Base-by-base conservation (phyloP, 2,329 filamentous ascomycete species). In the Exophiala calicioides region DNA sequence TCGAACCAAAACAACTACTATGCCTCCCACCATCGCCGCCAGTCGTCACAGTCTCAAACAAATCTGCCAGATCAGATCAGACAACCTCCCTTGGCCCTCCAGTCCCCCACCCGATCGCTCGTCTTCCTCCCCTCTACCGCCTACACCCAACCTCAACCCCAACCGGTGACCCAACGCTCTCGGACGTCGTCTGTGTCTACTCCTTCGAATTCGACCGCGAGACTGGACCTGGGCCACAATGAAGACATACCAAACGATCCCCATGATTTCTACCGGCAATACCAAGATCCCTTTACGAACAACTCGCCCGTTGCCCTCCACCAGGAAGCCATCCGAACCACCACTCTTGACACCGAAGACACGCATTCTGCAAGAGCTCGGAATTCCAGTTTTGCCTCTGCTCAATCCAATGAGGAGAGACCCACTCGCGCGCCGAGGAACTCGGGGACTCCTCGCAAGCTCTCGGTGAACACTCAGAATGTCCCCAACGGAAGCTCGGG, bases 211-310 rank as follows among this genome's bases (percentile, higher is more conserved):
- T 46, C 44, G 7, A 39, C 44, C 20, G 24, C 39, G 8, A 48
- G 30, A 19, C 29, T 44, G 16, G 52, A 50, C 24, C 9, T 20
- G 20, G 33, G 30, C 29, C 36, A 15, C 44, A 58, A 50, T 39
- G 62, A 62, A 48, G 58, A 55, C 39, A 46, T 51, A 37, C 69
- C 67, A 19, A 65, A 68, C 33, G 70, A 75, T 57, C 75, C 74
- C 27, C 72, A 74, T 62, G 74, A 76, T 15, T 78, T 74, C 62
- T 78, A 77, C 58, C 69, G 73, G 56, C 67, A 68, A 33, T 72
- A 72, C 59, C 64, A 63, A 42, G 61, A 68, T 43, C 61, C 63
- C 26, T 64, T 67, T 41, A 42, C 50, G 44, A 58, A 56, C 41
- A 41, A 51, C 39, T 56, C 61, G 20, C 59, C 60, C 43, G 61